Evolutionary conservation across 2,329 filamentous ascomycete species (phyloP), one percentile per base, ranked within the genome.

Genomic region (Sphaerulina vaccinii): DNA sequence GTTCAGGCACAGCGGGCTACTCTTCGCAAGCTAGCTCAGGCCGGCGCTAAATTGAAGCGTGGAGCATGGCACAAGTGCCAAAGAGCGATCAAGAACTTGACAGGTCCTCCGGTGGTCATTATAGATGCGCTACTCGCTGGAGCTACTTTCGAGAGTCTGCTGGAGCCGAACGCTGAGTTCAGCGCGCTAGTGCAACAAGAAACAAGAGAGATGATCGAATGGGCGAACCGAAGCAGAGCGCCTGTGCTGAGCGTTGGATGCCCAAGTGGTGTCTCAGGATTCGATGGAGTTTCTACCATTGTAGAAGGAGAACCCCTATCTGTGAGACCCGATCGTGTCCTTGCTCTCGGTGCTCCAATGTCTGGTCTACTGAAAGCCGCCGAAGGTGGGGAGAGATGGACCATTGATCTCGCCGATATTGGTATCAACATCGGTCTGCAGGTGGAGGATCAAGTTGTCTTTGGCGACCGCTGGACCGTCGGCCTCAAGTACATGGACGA

Each of bases 71-170:
- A 77, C 19, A 80, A 83, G 49, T 75, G 82, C 1, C 78, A 78
- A 37, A 69, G 73, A 11, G 77, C 70, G 53, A 75, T 74, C 56
- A 82, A 79, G 59, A 72, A 75, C 19, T 73, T 81, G 6, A 79
- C 83, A 38, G 80, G 83, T 16, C 82, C 83, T 1, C 83, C 90
- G 0, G 87, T 90, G 39, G 77, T 96, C 52, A 89, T 96, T 58
- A 82, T 97, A 49, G 93, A 99, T 68, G 91, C 90, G 1, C 75
- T 97, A 10, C 81, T 99, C 3, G 90, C 90, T 3, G 90, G 93
- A 38, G 83, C 90, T 51, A 86, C 88, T 2, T 96, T 96, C 64
- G 90, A 96, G 60, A 90, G 95, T 62, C 77, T 97, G 22, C 82
- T 89, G 29, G 87, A 55, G 3, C 53, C 63, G 2, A 63, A 65